Evolutionary conservation across 164 flowering plant genomes (phyloP).

Genomic region (Taxillus chinensis): DNA sequence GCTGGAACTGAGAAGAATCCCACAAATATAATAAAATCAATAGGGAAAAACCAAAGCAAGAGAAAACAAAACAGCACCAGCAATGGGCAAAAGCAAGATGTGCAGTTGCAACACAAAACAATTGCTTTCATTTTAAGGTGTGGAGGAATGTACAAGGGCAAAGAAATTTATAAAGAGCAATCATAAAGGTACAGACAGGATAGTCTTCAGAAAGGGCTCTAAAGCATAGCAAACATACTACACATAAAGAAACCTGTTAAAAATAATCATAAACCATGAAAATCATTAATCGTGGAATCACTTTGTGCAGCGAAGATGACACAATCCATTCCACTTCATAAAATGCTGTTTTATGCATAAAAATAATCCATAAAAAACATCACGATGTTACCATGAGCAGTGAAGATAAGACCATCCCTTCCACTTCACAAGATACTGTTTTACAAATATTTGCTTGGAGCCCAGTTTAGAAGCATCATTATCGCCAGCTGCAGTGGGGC

Average conservation of each 20-base stretch:
- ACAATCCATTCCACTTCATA: constrained; percentile 95
- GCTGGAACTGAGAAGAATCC: not conserved
- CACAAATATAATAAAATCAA: not conserved
- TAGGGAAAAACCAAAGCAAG: not conserved
- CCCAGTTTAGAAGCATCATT: constrained; percentile 72
- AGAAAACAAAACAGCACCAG: not conserved
- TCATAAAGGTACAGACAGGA: too few relatives aligned
- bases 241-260: not conserved
- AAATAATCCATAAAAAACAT: too few relatives aligned
- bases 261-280: not conserved
- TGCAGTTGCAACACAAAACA: too few relatives aligned
- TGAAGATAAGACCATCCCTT: constrained; percentile 93
- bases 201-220: too few relatives aligned
- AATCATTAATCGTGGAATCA: constrained; percentile 18
- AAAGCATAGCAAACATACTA: too few relatives aligned
- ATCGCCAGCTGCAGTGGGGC: constrained; percentile 74
- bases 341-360: constrained; percentile 89
- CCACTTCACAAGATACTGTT: constrained; percentile 98
- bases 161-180: too few relatives aligned
- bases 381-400: constrained; percentile 67
- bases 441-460: constrained; percentile 80
- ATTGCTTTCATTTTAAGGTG: too few relatives aligned
- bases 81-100: not conserved
- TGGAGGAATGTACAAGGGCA: too few relatives aligned
- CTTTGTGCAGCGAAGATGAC: constrained; percentile 96